Conservation (phyloP, 2,329 filamentous ascomycete species). For the Aschersonia sp. region DNA sequence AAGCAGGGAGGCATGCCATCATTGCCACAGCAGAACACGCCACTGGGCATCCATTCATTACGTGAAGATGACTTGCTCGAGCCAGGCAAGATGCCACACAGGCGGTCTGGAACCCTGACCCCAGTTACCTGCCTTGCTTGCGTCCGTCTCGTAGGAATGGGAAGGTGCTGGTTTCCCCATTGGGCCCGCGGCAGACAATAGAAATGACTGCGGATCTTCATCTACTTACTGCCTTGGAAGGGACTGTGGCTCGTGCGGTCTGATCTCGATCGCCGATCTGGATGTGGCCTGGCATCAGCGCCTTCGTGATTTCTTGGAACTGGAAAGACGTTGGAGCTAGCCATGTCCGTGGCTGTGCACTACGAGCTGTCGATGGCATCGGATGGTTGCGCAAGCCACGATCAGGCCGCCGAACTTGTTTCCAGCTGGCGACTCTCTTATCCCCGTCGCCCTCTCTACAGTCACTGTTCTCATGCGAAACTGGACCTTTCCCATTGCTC, state of each 20-base stretch:
- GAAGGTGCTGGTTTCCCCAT: neutral
- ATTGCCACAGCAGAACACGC: too few relatives aligned
- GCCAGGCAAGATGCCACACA: too few relatives aligned
- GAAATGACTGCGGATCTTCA: slow-evolving; percentile 1
- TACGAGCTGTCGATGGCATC: neutral
- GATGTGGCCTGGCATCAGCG: neutral
- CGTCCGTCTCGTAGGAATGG: neutral
- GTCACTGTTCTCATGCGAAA: too few relatives aligned
- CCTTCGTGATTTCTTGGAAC: neutral
- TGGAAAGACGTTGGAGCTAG: neutral
- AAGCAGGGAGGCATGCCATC: too few relatives aligned
- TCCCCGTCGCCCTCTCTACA: too few relatives aligned
- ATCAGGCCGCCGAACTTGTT: neutral
- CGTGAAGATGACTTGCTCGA: too few relatives aligned
- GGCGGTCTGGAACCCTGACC: too few relatives aligned
- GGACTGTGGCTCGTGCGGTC: neutral
- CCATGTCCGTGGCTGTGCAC: neutral
- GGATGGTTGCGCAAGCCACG: neutral
- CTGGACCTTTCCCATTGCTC: too few relatives aligned
- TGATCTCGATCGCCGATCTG: slow-evolving; percentile 2
- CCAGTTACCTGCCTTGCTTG: too few relatives aligned
- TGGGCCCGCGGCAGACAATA: neutral
- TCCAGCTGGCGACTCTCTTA: too few relatives aligned
- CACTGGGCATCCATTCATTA: too few relatives aligned
- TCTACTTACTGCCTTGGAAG: neutral